Conservation (phyloP, 345 rosid genomes). For the Aquilaria sinensis region DNA sequence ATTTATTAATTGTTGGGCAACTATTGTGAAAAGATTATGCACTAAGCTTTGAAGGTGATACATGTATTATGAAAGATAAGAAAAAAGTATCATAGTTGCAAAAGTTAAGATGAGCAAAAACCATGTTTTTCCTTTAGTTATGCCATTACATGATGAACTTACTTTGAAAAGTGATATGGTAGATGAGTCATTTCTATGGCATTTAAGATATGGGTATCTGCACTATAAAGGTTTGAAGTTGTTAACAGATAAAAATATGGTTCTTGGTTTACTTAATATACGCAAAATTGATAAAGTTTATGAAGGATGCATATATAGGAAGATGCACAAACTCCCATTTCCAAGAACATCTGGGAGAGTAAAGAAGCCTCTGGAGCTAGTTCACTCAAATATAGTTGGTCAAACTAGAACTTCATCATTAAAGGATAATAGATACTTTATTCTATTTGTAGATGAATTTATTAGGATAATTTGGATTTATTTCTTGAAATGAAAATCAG, state of each 20-base stretch:
- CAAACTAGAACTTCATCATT: background rate
- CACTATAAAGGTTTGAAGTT: background rate
- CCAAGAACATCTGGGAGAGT: background rate
- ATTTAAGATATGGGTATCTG: background rate
- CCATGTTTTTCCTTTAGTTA: background rate
- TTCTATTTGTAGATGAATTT: slow-evolving; percentile 5
- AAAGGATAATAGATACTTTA: too few species aligned
- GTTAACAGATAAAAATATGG: background rate
- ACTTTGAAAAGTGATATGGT: background rate
- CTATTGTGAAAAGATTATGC: too few species aligned
- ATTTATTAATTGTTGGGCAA: too few species aligned
- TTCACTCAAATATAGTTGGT: background rate
- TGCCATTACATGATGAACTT: background rate
- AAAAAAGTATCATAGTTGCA: too few species aligned
- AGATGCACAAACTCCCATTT: too few species aligned
- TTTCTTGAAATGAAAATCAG: background rate
- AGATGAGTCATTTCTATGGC: background rate
- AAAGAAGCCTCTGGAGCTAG: slow-evolving; percentile 1
- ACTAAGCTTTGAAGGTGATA: too few species aligned
- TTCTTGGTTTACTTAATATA: background rate
- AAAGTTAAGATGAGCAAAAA: background rate
- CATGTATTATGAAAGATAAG: too few species aligned
- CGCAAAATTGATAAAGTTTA: background rate
- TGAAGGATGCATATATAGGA: too few species aligned
- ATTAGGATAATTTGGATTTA: slow-evolving; percentile 1